A percentile compares a stretch with the other conserved stretches of the same genome.
phyloP scores from a whole-genome alignment of 352 stramenopile genomes.

The Globisporangium camurandrum region DNA sequence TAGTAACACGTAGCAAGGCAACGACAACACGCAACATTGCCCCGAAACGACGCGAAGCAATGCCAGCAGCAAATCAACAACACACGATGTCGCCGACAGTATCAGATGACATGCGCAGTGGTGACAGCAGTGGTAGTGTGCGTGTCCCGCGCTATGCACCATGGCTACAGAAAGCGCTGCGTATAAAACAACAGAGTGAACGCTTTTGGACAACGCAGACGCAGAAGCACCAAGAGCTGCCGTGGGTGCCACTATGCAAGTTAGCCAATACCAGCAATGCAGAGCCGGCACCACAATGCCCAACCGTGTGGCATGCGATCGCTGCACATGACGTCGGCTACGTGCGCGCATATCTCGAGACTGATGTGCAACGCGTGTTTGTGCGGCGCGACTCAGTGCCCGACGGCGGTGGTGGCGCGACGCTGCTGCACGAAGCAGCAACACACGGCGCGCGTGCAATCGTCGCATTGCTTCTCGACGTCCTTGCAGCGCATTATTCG shows the following conservation, averaged over 20 bases:
- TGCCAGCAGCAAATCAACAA: neutral
- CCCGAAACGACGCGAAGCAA: no score
- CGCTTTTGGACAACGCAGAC: slow-evolving; percentile 21
- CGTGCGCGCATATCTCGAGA: slow-evolving; percentile 26
- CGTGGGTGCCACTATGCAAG: slow-evolving; percentile 1
- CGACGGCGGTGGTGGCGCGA: slow-evolving; percentile 19
- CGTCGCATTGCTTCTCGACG: slow-evolving; percentile 23
- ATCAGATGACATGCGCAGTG: neutral
- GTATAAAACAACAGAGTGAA: slow-evolving; percentile 27
- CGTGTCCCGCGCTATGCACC: slow-evolving; percentile 37
- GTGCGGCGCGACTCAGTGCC: slow-evolving; percentile 19
- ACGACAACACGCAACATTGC: no score
- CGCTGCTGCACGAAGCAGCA: slow-evolving; percentile 51
- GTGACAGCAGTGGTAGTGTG: neutral
- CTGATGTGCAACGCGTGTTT: slow-evolving; percentile 23
- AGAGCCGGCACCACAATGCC: neutral
- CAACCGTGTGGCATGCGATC: slow-evolving; percentile 34
- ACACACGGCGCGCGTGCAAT: slow-evolving; percentile 27
- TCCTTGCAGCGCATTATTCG: slow-evolving; percentile 25
- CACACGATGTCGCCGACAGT: neutral
- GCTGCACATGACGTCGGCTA: slow-evolving; percentile 20
- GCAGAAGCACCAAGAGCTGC: slow-evolving; percentile 13
- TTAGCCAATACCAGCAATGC: neutral
- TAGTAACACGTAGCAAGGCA: no score
- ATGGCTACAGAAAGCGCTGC: slow-evolving; percentile 59